Conservation (phyloP, 768 basidiomycete species). For the Xerocomellus amylosporus region DNA sequence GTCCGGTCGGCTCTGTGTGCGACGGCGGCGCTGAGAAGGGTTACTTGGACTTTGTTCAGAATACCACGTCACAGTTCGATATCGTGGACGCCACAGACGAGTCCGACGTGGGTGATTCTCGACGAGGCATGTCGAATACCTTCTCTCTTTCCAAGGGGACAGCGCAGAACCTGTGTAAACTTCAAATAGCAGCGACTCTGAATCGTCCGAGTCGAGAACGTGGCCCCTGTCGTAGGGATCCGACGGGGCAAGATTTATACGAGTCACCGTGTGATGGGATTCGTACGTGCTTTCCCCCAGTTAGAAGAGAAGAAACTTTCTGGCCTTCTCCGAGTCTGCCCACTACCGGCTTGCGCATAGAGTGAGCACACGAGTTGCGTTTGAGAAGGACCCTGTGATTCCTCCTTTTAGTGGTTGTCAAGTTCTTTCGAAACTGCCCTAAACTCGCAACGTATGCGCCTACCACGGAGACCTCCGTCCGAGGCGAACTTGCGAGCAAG, state of each 20-base stretch:
- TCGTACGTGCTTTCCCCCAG: not conserved
- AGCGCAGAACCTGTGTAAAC: not conserved
- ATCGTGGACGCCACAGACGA: not conserved
- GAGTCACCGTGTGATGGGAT: not conserved
- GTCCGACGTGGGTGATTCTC: not conserved
- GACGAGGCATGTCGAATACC: not conserved
- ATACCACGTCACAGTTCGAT: not conserved
- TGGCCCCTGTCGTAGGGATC: not conserved
- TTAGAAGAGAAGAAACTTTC: not conserved
- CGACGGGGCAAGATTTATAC: not conserved
- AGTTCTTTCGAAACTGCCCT: not conserved
- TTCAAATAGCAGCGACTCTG: not conserved
- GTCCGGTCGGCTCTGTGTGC: not conserved
- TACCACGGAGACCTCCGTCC: not conserved
- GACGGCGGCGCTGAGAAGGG: no score
- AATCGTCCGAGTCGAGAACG: not conserved
- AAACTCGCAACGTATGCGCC: not conserved
- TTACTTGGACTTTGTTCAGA: no score
- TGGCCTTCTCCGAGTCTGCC: not conserved
- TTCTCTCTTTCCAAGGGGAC: not conserved
- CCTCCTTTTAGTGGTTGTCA: not conserved
- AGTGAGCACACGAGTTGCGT: not conserved
- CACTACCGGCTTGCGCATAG: not conserved
- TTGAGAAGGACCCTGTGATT: not conserved
- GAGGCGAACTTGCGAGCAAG: not conserved